Evolutionary conservation across 176 grass and related monocot species (phyloP), one percentile per base, ranked within the genome.

Genomic region (Rhynchospora breviuscula): DNA sequence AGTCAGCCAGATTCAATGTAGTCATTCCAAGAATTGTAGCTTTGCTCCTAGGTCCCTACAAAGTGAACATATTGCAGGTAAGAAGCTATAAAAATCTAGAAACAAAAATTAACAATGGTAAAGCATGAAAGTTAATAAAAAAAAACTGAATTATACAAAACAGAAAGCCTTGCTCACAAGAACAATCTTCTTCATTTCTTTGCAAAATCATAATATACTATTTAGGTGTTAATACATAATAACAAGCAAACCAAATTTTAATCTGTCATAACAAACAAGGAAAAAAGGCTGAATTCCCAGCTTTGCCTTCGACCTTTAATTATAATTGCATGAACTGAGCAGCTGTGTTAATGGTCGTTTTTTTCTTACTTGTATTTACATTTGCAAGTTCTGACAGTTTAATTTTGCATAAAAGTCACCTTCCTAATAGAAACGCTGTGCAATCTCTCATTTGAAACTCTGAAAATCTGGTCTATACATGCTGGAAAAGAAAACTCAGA

Each of bases 1-100:
- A 90, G 63, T 93, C 93, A 25, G 91, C 91, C 65, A 99, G 83
- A 82, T 93, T 99, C 33, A 99, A 17, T 68, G 91, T 86, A 59
- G 89, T 83, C 40, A 87, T 89, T 83, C 91, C 96, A 26, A 99
- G 61, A 81, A 92, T 43, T 31, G 90, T 69, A 85, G 90, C 89
- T 89, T 95, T 94, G 81, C 79, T 87, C 56, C 93, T 99, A 56
- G 88, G 82, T 46, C 90, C 90, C 87, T 92, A 56, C n/a, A 77
- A 67, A 70, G 69, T 71, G 56, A 73, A 53, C 56, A 87, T 22
- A 49, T 23, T 73, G 15, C 22, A 76, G 44, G 54, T 85, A 74
- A 12, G 3, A 61, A 31, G 61, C 79, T 57, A 56, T 19, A 84
- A 13, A n/a, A 77, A 57, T 57, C 23, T 4, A 57, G 73, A 78